These are phyloP conservation scores for Solanum chilense DNA, from an alignment of 257 asterid species.

Conservation along the genomic window DNA sequence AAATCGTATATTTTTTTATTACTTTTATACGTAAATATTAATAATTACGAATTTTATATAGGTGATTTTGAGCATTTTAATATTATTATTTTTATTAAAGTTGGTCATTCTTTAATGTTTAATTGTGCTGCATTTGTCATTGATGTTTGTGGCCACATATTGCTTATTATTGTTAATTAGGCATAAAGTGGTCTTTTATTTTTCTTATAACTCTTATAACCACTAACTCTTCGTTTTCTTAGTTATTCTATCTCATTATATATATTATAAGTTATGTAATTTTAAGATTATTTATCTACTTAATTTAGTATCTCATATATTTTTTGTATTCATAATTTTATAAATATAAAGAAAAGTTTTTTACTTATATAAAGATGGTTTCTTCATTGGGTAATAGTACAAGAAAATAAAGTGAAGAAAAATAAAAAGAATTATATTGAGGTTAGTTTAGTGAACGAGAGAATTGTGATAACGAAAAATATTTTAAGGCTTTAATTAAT, in stretches of 20 bases:
- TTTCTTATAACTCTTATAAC: not conserved
- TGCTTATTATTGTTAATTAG: not conserved
- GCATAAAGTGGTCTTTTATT: not conserved
- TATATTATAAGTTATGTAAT: too few species aligned
- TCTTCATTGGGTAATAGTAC: not conserved
- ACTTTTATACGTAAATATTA: too few species aligned
- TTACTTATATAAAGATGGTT: not conserved
- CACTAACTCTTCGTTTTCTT: not conserved
- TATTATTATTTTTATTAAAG: too few species aligned
- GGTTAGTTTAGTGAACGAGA: not conserved
- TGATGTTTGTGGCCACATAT: not conserved
- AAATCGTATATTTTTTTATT: too few species aligned
- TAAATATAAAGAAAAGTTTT: too few species aligned
- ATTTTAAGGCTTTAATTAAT: too few species aligned
- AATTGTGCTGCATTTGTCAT: not conserved
- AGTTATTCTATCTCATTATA: not conserved
- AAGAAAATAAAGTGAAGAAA: not conserved
- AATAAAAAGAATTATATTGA: too few species aligned
- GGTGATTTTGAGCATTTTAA: not conserved
- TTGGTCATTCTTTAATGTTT: not conserved
- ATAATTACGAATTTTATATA: too few species aligned
- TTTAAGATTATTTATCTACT: not conserved
- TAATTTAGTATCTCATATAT: too few species aligned
- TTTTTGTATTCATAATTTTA: not conserved
- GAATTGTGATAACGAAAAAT: too few species aligned